Percentiles rank a stretch among this genome's conserved stretches.
phyloP scores from a whole-genome alignment of 495 filamentous ascomycete species.

The Aspergillus campestris region DNA sequence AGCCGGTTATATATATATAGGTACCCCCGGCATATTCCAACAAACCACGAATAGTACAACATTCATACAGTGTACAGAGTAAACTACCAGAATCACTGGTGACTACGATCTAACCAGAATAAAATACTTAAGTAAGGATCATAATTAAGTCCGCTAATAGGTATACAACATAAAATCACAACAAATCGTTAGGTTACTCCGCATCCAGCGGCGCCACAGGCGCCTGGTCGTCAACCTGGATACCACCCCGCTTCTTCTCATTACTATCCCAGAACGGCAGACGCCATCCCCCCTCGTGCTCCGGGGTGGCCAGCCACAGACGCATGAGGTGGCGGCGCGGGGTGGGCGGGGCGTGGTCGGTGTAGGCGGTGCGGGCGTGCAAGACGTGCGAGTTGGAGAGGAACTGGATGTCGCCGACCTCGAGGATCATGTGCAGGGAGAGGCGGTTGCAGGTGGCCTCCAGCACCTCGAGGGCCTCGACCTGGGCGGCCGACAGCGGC shows the following conservation, averaged over 20 bases:
- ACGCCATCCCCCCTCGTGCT: conserved; percentile 77
- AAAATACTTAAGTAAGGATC: too few species aligned
- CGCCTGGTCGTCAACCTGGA: conserved; percentile 72
- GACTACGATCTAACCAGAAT: too few species aligned
- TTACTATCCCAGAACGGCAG: conserved; percentile 72
- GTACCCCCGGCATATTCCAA: too few species aligned
- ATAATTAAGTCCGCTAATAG: too few species aligned
- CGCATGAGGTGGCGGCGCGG: conserved; percentile 73
- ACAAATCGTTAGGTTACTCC: conserved; percentile 37
- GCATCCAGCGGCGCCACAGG: conserved; percentile 64
- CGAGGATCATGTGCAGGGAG: conserved; percentile 67
- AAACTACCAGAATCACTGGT: too few species aligned
- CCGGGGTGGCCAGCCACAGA: conserved; percentile 73
- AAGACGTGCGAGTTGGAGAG: conserved; percentile 59
- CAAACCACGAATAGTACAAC: too few species aligned
- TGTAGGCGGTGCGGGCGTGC: conserved; percentile 61
- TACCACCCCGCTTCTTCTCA: conserved; percentile 78
- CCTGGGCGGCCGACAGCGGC: conserved; percentile 52
- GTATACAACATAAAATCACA: too few species aligned
- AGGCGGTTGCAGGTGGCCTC: conserved; percentile 58
- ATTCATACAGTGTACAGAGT: too few species aligned
- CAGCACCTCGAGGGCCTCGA: conserved; percentile 54
- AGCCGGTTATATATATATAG: too few species aligned
- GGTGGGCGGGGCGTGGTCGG: conserved; percentile 53
- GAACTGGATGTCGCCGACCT: conserved; percentile 76